Base-by-base conservation (phyloP, 2,329 filamentous ascomycete genomes). In the Shiraia bambusicola region DNA sequence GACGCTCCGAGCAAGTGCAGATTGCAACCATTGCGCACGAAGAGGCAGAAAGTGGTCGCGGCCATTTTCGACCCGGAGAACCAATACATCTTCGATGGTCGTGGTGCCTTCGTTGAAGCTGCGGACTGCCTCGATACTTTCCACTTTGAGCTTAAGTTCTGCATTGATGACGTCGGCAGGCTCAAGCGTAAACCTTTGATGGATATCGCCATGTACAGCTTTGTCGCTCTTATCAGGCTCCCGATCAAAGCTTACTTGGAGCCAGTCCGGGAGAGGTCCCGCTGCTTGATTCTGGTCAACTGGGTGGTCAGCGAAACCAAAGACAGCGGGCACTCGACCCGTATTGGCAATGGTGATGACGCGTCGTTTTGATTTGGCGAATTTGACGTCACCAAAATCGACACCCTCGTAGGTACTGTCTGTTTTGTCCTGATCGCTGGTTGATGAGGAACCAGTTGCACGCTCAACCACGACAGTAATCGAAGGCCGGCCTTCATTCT, bases 31-130 rank as follows among this genome's bases (percentile, higher is more conserved):
- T 1, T 71, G 74, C 0, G 81, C 93, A 16, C 80, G 83, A 0
- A 95, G 76, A 0, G 90, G 86, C 28, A 98, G 81, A 63, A 98
- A 98, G 62, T 97, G 87, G 58, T 98, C 93, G 34, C 90, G 80
- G 1, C 94, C 94, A 37, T 86, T 81, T 9, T 82, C 78, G 4
- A 98, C 87, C 1, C 90, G 83, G 7, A 98, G 76, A 2, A 98
- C 85, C 6, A 98, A 75, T 3, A 98, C 84, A 51, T 97, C 90
- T 49, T 97, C 92, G 0, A 98, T 72, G 6, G 72, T 73, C 3
- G 74, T 65, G 2, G 76, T 74, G 12, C 80, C 82, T 39, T 85
- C 76, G 53, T 97, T 97, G 27, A 98, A 76, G 2, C 77, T 72
- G 13, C 80, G 81, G 0, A 88, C 82, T 13, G 86, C 77, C 0